Evolutionary conservation across 352 stramenopile genomes (phyloP).

Genomic region (Pythium biforme): DNA sequence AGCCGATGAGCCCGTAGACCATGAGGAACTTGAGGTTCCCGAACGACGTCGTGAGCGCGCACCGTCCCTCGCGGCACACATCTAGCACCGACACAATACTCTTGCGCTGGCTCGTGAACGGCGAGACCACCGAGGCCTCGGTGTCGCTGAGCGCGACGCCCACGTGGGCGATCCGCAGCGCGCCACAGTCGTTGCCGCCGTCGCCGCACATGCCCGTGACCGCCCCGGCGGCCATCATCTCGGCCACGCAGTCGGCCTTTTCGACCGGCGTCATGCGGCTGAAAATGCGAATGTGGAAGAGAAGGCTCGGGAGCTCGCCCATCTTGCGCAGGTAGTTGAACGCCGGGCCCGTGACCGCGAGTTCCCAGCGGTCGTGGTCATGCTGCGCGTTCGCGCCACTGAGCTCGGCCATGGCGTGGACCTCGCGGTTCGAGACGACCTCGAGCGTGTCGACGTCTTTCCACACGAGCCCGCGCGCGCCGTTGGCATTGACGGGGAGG

Average conservation of each 20-base stretch:
- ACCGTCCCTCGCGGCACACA: slow-evolving; percentile 83
- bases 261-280: slow-evolving; percentile 71
- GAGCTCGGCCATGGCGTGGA: slow-evolving; percentile 39
- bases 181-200: slow-evolving; percentile 90
- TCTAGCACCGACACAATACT: slow-evolving; percentile 77
- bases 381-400: slow-evolving; percentile 29
- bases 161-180: slow-evolving; percentile 89
- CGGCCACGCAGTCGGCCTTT: slow-evolving; percentile 68
- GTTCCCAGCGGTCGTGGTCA: slow-evolving; percentile 30
- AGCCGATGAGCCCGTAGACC: slow-evolving; percentile 70
- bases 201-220: slow-evolving; percentile 86
- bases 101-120: slow-evolving; percentile 82
- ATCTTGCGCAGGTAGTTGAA: slow-evolving; percentile 73
- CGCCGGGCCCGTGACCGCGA: slow-evolving; percentile 65
- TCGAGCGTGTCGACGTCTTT: slow-evolving; percentile 65
- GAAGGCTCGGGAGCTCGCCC: slow-evolving; percentile 47
- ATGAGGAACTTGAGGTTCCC: slow-evolving; percentile 87
- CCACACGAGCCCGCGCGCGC: slow-evolving; percentile 45
- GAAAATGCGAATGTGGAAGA: slow-evolving; percentile 75
- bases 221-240: slow-evolving; percentile 58
- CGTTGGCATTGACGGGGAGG: slow-evolving; percentile 32
- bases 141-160: slow-evolving; percentile 87
- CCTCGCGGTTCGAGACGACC: slow-evolving; percentile 46
- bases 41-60: slow-evolving; percentile 82
- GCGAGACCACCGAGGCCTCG: slow-evolving; percentile 79